Conservation (phyloP, 768 basidiomycete species). For the Aureoboletus auriporus region DNA sequence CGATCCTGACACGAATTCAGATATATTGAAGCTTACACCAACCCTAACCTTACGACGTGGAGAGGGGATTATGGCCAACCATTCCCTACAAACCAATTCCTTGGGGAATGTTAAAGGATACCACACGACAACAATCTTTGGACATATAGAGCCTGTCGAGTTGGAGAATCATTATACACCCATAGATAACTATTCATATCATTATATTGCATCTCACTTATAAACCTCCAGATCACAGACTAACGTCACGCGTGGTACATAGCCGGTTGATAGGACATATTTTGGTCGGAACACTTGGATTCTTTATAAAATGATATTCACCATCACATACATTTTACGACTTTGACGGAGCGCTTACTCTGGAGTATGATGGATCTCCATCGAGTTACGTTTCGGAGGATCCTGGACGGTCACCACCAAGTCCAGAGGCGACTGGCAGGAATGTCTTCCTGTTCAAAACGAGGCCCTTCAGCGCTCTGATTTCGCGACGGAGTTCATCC, state of each 20-base stretch:
- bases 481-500: conserved; percentile 70
- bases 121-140: neutral
- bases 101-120: conserved; percentile 36
- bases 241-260: neutral
- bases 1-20: conserved; percentile 27
- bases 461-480: conserved; percentile 73
- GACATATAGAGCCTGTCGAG: neutral
- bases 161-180: neutral
- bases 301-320: neutral
- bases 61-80: conserved; percentile 39
- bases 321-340: neutral
- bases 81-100: conserved; percentile 49
- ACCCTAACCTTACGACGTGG: conserved; percentile 48
- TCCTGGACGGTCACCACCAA: conserved; percentile 1
- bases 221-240: neutral
- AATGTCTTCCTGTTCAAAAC: conserved; percentile 64
- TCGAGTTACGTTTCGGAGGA: neutral
- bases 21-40: conserved; percentile 66
- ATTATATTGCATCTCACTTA: neutral
- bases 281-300: neutral
- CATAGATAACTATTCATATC: neutral
- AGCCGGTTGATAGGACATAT: neutral
- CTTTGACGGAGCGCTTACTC: neutral
- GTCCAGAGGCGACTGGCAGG: conserved; percentile 6
- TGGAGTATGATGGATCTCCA: neutral